Base-by-base conservation (phyloP, 192 early-diverging fungal species). In the Umbelopsis vinacea region DNA sequence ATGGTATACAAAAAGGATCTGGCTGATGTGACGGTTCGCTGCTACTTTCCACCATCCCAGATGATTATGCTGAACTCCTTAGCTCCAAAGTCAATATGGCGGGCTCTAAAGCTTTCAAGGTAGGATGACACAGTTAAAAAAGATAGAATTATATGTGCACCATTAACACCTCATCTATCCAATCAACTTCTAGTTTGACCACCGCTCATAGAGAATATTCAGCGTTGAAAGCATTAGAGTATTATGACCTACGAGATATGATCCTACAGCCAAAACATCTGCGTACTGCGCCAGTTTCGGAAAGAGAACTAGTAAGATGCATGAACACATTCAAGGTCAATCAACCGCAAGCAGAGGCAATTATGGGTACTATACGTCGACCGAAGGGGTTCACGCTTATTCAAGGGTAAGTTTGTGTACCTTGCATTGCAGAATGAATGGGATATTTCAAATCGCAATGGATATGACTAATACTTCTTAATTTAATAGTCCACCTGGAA, bases 321-420 rank as follows among this genome's bases (percentile, higher is more conserved):
- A 88, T 88, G 80, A 73, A 83, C 21, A 82, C 77, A 6, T 93
- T 91, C 71, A 83, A 86, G n/a, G 90, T 97, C n/a, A 98, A 98
- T 73, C 84, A 90, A 67, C 94, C 95, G 8, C 97, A 98, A 78
- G 97, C 96, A 0, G 85, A 89, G 52, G 94, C 96, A 6, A 92
- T 98, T 63, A 77, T 83, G 9, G 81, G 84, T 11, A 93, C 92
- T 0, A 74, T 92, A 19, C 71, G 85, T 24, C 79, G 85, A 33
- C 76, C 86, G 45, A 74, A 84, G 14, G 96, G 96, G 14, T 96
- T 98, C 69, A 90, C 92, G 2, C 78, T 98, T 9, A 95, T 97
- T 79, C 95, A 98, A 78, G 97, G 86, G 83, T 85, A 84, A 14
- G 67, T 14, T n/a, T 38, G 9, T 35, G 24, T 21, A 74, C 43